Evolutionary conservation across 306 rosid species (phyloP).

Genomic region (Delonix regia): DNA sequence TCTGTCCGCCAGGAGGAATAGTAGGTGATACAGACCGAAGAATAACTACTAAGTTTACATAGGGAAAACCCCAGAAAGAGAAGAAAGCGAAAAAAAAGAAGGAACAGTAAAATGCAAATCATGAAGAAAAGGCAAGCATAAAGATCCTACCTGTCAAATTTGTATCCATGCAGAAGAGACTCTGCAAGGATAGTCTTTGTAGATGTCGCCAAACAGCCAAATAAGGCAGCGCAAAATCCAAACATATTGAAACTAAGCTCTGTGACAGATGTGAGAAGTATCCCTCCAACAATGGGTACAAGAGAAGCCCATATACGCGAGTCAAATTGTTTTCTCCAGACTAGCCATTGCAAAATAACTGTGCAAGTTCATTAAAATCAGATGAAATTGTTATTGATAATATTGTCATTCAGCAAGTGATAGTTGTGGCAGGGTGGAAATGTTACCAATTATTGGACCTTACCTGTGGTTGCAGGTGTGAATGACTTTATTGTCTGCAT

Average conservation of each 20-base stretch:
- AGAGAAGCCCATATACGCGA: conserved; percentile 93
- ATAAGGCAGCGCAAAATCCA: conserved; percentile 92
- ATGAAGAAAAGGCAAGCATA: conserved; percentile 18
- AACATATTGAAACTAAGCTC: conserved; percentile 91
- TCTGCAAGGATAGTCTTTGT: conserved; percentile 98
- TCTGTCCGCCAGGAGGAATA: background rate
- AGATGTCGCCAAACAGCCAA: conserved; percentile 97
- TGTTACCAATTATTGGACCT: conserved; percentile 34
- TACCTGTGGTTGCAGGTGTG: conserved; percentile 97
- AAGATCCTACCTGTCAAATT: conserved; percentile 80
- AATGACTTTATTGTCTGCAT: conserved; percentile 98
- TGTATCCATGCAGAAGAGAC: conserved; percentile 88
- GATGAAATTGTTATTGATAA: conserved; percentile 36
- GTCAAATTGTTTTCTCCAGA: conserved; percentile 91
- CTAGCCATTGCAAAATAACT: conserved; percentile 93
- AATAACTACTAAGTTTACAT: background rate
- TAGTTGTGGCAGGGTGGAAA: background rate
- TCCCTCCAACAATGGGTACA: conserved; percentile 96
- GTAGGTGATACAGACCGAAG: background rate
- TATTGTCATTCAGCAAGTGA: background rate
- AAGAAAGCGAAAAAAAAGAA: background rate
- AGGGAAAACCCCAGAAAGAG: background rate
- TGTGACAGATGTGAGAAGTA: conserved; percentile 90
- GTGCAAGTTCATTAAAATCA: conserved; percentile 44
- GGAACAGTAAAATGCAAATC: background rate